phyloP scores from a whole-genome alignment of 495 filamentous ascomycete species.

The Penicillium alfredii region DNA sequence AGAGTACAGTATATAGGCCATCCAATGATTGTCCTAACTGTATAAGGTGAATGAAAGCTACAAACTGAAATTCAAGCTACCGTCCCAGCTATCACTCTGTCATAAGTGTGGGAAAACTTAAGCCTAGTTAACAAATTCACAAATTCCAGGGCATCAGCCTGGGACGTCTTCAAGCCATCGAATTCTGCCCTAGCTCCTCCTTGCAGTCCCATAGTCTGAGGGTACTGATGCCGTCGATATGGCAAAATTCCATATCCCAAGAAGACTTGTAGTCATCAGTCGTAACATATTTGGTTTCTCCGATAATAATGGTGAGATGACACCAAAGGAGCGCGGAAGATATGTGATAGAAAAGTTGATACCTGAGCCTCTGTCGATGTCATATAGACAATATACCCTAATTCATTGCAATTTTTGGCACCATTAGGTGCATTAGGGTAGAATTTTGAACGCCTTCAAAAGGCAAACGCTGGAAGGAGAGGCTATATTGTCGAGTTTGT shows the following conservation, averaged over 20 bases:
- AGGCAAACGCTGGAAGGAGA: no score
- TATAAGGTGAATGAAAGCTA: no score
- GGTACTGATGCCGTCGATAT: not conserved
- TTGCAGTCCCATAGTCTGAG: conserved; percentile 1
- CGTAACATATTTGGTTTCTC: not conserved
- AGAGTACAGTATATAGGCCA: no score
- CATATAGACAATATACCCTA: no score
- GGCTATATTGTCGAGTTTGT: no score
- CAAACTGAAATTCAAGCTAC: no score
- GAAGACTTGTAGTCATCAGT: not conserved
- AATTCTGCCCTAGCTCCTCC: not conserved
- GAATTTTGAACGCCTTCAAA: no score
- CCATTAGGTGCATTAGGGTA: no score
- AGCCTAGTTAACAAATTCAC: conserved; percentile 1
- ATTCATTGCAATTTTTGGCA: no score
- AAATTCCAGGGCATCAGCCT: conserved; percentile 1
- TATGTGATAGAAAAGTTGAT: conserved; percentile 5
- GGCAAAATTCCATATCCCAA: not conserved
- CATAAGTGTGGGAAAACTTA: conserved; percentile 1
- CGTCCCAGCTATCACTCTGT: conserved; percentile 1
- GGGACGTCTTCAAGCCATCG: not conserved
- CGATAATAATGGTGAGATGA: not conserved
- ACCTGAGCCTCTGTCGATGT: no score
- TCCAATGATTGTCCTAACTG: no score
- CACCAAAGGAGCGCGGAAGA: conserved; percentile 4